phyloP scores from a whole-genome alignment of 2,329 filamentous ascomycete genomes.

The Xylaria sp. region DNA sequence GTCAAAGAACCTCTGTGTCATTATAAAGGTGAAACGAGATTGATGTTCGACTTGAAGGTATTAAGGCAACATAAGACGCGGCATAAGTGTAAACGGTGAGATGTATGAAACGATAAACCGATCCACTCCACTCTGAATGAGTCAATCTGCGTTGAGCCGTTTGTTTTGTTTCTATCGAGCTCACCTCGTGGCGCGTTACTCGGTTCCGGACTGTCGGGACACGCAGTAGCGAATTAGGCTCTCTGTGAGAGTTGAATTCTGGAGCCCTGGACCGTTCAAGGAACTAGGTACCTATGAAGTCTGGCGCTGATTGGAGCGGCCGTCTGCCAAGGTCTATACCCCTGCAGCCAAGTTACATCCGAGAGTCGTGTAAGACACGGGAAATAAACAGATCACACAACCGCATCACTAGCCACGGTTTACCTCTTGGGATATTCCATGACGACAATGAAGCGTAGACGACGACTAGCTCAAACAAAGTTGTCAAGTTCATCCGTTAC shows the following conservation, averaged over 20 bases:
- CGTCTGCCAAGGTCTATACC: background rate
- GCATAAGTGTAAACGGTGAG: background rate
- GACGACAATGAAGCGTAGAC: no score
- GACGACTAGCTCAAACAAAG: no score
- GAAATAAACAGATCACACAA: background rate
- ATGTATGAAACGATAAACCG: background rate
- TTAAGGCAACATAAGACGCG: background rate
- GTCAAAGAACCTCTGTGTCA: background rate
- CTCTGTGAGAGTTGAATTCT: background rate
- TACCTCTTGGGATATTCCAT: no score
- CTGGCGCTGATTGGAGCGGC: background rate
- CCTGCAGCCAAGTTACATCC: background rate
- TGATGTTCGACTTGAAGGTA: background rate
- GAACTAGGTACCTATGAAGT: background rate
- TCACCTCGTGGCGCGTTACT: background rate
- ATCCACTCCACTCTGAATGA: background rate
- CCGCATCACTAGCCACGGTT: background rate
- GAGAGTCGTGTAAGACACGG: background rate
- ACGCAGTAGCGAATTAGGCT: background rate
- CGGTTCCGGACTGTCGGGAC: background rate
- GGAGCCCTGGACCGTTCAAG: background rate
- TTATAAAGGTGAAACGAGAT: background rate
- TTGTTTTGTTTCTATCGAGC: background rate
- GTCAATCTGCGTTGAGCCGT: background rate
- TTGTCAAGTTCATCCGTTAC: background rate